Base-by-base conservation (phyloP, 2,329 filamentous ascomycete genomes). In the Penicillium crustosum region DNA sequence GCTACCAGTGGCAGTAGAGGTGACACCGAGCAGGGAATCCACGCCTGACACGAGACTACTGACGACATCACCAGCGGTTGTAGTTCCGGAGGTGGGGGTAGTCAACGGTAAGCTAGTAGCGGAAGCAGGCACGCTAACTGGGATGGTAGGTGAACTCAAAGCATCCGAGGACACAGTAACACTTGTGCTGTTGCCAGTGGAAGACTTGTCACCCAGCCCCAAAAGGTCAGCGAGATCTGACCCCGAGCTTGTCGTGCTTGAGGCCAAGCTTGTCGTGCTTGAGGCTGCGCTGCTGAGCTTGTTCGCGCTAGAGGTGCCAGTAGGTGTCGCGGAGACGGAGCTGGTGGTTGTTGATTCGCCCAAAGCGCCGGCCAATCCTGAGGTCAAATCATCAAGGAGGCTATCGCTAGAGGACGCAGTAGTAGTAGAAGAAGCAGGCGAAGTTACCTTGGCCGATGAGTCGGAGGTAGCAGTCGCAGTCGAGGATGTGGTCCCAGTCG, bases 111-210 rank as follows among this genome's bases (percentile, higher is more conserved):
- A 38, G 27, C 59, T 58, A 2, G 64, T 65, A 35, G 57, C 31
- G 17, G 61, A 57, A 35, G 57, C 58, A 33, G 69, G 68, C 49
- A 71, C 62, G 49, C 67, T 72, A 33, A 70, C 60, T n/a, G 68
- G 57, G 15, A 71, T 68, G 8, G 63, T 68, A 23, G 68, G 57
- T 31, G 60, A 53, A 19, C 58, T 41, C 15, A 15, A 49, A 31
- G 55, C 23, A n/a, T 38, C 38, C 29, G 38, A 43, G n/a, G 52
- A 50, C 12, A 45, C 10, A 19, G 48, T 38, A 29, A 38, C 29
- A 52, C 36, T 59, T 25, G 48, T 55, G 43, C 41, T 49, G 29
- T 55, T 55, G 27, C 48, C 31, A 15, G 53, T 53, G 49, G 58
- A 53, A 55, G 52, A 33, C 35, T 52, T 57, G 23, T 42, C 38